Evolutionary conservation across 2,329 filamentous ascomycete species (phyloP).

Genomic region (Drechslerella dactyloides): DNA sequence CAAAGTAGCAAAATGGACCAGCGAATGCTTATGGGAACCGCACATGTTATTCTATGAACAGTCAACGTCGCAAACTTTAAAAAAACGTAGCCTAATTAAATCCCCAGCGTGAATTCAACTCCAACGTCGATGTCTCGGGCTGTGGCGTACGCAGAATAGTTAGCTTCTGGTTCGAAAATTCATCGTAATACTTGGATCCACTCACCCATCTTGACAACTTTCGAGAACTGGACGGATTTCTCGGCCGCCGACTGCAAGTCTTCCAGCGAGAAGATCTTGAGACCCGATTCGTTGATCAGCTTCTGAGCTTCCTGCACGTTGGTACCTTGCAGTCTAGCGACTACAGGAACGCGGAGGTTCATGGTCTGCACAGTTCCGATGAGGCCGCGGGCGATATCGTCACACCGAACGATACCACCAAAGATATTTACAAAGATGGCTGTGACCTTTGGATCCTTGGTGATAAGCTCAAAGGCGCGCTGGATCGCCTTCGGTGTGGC

Average conservation of each 20-base stretch:
- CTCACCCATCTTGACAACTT: conserved; percentile 97
- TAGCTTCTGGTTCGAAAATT: conserved; percentile 29
- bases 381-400: conserved; percentile 93
- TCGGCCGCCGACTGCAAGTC: conserved; percentile 96
- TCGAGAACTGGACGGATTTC: conserved; percentile 98
- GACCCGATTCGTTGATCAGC: conserved; percentile 90
- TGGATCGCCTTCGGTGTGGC: conserved; percentile 96
- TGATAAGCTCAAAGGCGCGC: conserved; percentile 98
- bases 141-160: conserved; percentile 57
- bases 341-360: conserved; percentile 95
- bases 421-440: conserved; percentile 99
- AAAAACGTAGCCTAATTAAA: conserved; percentile 65
- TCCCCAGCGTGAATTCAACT: conserved; percentile 92
- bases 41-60: neutral
- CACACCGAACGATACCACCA: conserved; percentile 96
- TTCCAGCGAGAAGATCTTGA: conserved; percentile 99
- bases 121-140: conserved; percentile 96
- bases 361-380: conserved; percentile 94
- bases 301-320: conserved; percentile 96
- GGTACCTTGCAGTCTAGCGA: conserved; percentile 95
- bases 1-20: too few relatives aligned
- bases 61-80: neutral
- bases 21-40: too few relatives aligned
- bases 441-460: conserved; percentile 95
- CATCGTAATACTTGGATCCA: conserved; percentile 53